Conservation (phyloP, 2,329 filamentous ascomycete genomes). For the Fusarium clavum region DNA sequence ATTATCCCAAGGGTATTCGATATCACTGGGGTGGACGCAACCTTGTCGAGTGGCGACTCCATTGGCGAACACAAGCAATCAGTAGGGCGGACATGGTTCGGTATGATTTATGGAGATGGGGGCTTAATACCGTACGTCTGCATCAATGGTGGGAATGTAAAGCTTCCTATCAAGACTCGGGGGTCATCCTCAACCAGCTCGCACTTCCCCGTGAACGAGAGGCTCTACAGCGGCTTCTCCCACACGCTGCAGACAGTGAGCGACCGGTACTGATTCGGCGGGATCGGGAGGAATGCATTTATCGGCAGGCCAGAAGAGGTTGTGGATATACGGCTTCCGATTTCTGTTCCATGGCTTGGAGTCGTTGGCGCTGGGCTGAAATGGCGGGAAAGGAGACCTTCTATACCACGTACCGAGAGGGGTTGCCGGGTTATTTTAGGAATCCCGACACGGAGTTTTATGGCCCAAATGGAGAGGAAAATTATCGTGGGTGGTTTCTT, state of each 20-base stretch:
- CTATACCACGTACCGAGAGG: too few species aligned
- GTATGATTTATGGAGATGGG: fast-evolving
- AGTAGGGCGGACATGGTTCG: fast-evolving
- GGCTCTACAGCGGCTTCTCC: neutral
- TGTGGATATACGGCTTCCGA: neutral
- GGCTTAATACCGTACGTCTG: neutral
- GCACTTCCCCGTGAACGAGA: neutral
- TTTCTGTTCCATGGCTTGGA: neutral
- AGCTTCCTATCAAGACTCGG: neutral
- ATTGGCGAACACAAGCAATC: neutral
- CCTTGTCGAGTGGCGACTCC: neutral
- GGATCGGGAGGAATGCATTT: neutral
- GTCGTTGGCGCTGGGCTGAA: neutral
- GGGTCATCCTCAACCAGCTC: neutral
- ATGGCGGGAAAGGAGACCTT: too few species aligned
- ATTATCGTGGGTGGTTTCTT: too few species aligned
- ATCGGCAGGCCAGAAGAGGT: neutral
- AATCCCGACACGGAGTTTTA: too few species aligned
- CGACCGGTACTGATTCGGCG: neutral
- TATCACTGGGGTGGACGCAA: neutral
- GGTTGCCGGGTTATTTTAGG: too few species aligned
- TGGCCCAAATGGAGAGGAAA: too few species aligned
- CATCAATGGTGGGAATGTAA: neutral
- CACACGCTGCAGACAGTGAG: neutral
- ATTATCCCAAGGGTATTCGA: conserved; percentile 20